Evolutionary conservation across 805 yeast genomes (phyloP).

Genomic region (Metschnikowia amazonensis): DNA sequence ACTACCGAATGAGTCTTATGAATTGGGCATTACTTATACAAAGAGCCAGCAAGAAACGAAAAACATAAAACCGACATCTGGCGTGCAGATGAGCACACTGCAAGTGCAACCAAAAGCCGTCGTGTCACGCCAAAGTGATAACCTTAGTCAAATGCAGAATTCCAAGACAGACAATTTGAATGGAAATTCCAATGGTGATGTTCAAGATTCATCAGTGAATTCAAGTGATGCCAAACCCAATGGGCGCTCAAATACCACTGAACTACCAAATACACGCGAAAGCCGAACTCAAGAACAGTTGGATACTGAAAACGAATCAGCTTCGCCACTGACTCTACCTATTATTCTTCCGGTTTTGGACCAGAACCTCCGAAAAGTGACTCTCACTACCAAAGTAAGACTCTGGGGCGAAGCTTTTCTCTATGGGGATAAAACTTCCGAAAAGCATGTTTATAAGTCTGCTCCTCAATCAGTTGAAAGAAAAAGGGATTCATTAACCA

Average conservation of each 20-base stretch:
- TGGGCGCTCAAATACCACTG: neutral
- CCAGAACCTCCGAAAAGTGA: constrained; percentile 20
- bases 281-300: neutral
- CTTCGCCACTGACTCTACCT: neutral
- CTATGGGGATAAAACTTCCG: constrained; percentile 14
- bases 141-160: neutral
- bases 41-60: neutral
- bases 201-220: neutral
- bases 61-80: neutral
- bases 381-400: constrained; percentile 19
- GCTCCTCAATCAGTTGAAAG: constrained; percentile 7
- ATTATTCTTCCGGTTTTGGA: constrained; percentile 17
- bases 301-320: neutral
- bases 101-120: neutral
- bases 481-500: constrained; percentile 5
- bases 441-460: constrained; percentile 16
- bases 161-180: neutral
- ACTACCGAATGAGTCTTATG: constrained; percentile 34
- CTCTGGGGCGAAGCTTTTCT: constrained; percentile 19
- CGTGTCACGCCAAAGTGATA: neutral
- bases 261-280: neutral
- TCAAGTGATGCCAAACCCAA: neutral
- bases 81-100: neutral
- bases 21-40: constrained; percentile 10
- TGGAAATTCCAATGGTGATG: neutral